phyloP scores from a whole-genome alignment of 257 asterid genomes.

The Cynanchum wilfordii region DNA sequence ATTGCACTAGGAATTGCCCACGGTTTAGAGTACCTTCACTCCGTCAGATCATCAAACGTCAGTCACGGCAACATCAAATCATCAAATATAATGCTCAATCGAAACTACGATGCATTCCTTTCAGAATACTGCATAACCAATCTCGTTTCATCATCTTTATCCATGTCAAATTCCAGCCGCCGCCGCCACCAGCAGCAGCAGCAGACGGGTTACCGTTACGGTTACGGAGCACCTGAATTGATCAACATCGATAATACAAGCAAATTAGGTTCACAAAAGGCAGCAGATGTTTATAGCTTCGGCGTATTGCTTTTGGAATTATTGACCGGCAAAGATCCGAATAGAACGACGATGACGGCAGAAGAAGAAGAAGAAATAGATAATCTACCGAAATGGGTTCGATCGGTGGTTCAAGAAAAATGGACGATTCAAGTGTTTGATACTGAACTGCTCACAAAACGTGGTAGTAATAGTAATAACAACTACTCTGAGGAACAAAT shows the following conservation, averaged over 20 bases:
- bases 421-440: slow-evolving; percentile 27
- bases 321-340: slow-evolving; percentile 26
- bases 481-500: slow-evolving; percentile 24
- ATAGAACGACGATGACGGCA: background rate
- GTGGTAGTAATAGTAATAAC: background rate
- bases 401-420: slow-evolving; percentile 26
- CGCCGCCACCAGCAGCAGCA: no score
- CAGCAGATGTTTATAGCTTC: slow-evolving; percentile 28
- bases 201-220: background rate
- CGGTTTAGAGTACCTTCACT: slow-evolving; percentile 24
- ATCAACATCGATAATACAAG: background rate
- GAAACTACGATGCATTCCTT: slow-evolving; percentile 9
- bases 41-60: slow-evolving; percentile 16
- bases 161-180: background rate
- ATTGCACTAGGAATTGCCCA: slow-evolving; percentile 27
- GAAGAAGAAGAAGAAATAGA: slow-evolving; percentile 9
- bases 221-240: slow-evolving; percentile 33
- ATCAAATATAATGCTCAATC: slow-evolving; percentile 23
- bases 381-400: slow-evolving; percentile 26
- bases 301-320: slow-evolving; percentile 36
- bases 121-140: slow-evolving; percentile 22
- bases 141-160: background rate
- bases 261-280: slow-evolving; percentile 20
- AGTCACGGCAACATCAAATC: slow-evolving; percentile 35
- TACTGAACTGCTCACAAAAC: background rate